Base-by-base conservation (phyloP, 1,139 yeast species). In the Taiozyma onychis region DNA sequence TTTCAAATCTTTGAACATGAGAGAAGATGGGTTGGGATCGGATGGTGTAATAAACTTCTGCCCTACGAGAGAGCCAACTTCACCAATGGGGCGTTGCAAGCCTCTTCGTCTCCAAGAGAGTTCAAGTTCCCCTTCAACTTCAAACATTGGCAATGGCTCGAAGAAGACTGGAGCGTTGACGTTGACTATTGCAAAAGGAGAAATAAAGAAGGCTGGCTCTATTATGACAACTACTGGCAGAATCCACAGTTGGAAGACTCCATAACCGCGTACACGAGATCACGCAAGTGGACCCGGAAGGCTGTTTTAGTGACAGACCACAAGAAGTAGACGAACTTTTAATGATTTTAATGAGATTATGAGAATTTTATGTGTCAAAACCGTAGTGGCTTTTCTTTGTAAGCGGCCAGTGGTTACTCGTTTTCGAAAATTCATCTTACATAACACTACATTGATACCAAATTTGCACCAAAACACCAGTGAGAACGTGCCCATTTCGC, bases 11-110 rank as follows among this genome's bases (percentile, higher is more conserved):
- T 77, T 44, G 85, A 82, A 56, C 78, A 81, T 57, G 82, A 82
- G 60, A 69, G 88, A 58, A 68, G 85, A 48, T 81, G 86, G 85
- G 47, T 80, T 4, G 85, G 83, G 0, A 53, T 81, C 22, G 87
- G 86, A 6, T 81, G 86, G 86, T 67, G 77, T 41, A 71, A 73
- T 46, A 67, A 70, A 39, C 60, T 80, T 42, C 60, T 80, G 16
- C 85, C 85, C 1, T 69, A 71, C 50, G 87, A 81, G 55, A 60
- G 85, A 39, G 58, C 77, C 1, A 69, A 72, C 37, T 81, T 67
- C 57, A 78, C 83, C 43, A 75, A 71, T 53, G 73, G 67, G 32
- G 66, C 71, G 10, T 67, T 79, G n/a, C 66, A 70, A 48, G 64
- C 66, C 27, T 61, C 67, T 14, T 60, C 68, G 2, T 67, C 75